These are phyloP conservation scores for Marasmius fiardii DNA, from an alignment of 1,284 basidiomycete genomes.

Conservation along the genomic window DNA sequence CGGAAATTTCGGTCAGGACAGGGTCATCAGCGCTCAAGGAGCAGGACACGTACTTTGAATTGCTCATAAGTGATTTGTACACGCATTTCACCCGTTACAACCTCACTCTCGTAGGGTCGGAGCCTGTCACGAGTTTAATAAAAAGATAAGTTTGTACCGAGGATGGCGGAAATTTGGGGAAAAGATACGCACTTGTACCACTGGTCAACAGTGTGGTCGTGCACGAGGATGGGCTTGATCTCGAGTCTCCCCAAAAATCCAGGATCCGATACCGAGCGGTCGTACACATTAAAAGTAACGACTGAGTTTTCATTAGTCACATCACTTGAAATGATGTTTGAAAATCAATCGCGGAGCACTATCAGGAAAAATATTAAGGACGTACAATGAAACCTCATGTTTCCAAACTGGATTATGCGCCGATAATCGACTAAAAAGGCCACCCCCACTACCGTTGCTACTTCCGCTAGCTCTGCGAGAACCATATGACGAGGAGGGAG, in stretches of 20 bases:
- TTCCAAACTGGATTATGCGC: conserved; percentile 97
- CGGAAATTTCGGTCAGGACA: not conserved
- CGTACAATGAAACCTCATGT: conserved; percentile 96
- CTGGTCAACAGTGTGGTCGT: conserved; percentile 94
- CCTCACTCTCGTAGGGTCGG: conserved; percentile 63
- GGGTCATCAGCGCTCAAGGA: conserved; percentile 12
- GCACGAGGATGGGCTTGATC: conserved; percentile 85
- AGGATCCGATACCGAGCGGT: conserved; percentile 79
- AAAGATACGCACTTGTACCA: conserved; percentile 82
- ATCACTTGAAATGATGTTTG: conserved; percentile 59
- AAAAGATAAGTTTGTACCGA: conserved; percentile 1
- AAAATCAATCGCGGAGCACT: conserved; percentile 17
- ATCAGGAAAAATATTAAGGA: conserved; percentile 19
- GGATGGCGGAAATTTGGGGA: not conserved
- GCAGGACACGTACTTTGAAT: conserved; percentile 62
- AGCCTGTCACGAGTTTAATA: conserved; percentile 47
- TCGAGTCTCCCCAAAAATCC: conserved; percentile 91
- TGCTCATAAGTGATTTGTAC: conserved; percentile 94
- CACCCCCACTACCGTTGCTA: conserved; percentile 9
- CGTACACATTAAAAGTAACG: conserved; percentile 91
- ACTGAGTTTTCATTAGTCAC: conserved; percentile 90
- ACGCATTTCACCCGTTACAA: conserved; percentile 89
- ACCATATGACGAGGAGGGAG: conserved; percentile 36
- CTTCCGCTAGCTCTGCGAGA: conserved; percentile 16
- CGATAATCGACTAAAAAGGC: conserved; percentile 61